These are phyloP conservation scores for Hansfordia pulvinata DNA, from an alignment of 2,329 filamentous ascomycete genomes.

Conservation along the genomic window DNA sequence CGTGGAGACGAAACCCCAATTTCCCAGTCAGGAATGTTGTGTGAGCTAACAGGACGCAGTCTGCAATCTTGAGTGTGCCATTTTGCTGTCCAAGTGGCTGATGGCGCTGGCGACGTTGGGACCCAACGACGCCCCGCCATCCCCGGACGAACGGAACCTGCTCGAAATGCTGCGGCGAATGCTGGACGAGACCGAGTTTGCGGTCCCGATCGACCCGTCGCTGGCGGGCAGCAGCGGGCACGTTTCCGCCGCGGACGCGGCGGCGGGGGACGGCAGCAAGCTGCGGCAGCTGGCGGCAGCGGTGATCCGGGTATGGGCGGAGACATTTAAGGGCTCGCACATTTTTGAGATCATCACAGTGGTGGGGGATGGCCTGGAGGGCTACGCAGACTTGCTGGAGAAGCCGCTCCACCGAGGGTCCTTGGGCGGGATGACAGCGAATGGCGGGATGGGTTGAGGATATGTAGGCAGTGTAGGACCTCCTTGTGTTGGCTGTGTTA, in stretches of 20 bases:
- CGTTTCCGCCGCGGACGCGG: slow-evolving; percentile 25
- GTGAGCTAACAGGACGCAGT: no score
- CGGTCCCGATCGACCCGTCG: slow-evolving; percentile 44
- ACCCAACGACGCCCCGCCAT: slow-evolving; percentile 32
- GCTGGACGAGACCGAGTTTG: slow-evolving; percentile 49
- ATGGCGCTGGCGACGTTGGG: slow-evolving; percentile 39
- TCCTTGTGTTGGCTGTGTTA: no score
- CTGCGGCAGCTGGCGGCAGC: slow-evolving; percentile 42
- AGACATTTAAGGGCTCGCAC: slow-evolving; percentile 47
- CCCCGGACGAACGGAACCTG: slow-evolving; percentile 37
- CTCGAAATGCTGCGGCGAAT: slow-evolving; percentile 43
- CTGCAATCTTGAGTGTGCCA: slow-evolving; percentile 48
- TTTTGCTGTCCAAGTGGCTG: slow-evolving; percentile 47
- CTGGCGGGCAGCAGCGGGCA: slow-evolving; percentile 26
- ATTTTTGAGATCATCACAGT: slow-evolving; percentile 46
- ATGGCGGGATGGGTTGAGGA: slow-evolving; percentile 12
- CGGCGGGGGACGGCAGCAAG: slow-evolving; percentile 32
- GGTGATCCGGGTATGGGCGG: slow-evolving; percentile 46
- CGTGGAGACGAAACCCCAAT: no score
- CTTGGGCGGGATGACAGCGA: slow-evolving; percentile 19
- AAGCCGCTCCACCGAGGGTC: slow-evolving; percentile 36
- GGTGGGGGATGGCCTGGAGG: slow-evolving; percentile 42
- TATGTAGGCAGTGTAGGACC: no score
- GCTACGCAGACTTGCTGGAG: slow-evolving; percentile 41
- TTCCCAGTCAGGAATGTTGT: no score